Evolutionary conservation across 1,139 yeast species (phyloP).

Genomic region (Yamadazyma spencermartinsiae): DNA sequence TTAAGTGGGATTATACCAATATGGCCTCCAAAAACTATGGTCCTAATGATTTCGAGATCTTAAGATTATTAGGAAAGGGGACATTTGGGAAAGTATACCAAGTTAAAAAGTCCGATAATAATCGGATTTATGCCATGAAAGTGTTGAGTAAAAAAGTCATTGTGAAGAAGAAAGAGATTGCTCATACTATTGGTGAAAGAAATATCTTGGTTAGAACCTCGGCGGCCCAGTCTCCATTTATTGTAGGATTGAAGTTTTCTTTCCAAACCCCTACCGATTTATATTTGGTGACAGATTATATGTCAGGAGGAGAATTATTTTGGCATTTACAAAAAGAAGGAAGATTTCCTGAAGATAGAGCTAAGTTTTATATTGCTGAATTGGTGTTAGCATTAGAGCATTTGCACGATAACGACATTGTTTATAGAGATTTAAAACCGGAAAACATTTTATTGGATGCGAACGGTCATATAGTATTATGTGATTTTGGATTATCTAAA

Average conservation of each 20-base stretch:
- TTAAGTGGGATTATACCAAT: conserved; percentile 71
- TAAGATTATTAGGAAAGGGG: conserved; percentile 89
- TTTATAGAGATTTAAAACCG: conserved; percentile 92
- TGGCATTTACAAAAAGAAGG: conserved; percentile 98
- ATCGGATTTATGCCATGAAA: conserved; percentile 94
- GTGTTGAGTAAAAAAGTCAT: conserved; percentile 90
- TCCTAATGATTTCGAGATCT: conserved; percentile 90
- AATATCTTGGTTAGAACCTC: conserved; percentile 88
- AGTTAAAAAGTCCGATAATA: conserved; percentile 85
- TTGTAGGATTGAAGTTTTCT: conserved; percentile 91
- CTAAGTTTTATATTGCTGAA: conserved; percentile 95
- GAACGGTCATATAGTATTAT: conserved; percentile 92
- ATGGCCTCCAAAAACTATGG: conserved; percentile 76
- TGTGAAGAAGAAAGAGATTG: conserved; percentile 94
- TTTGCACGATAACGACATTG: conserved; percentile 88
- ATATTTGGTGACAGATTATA: conserved; percentile 91
- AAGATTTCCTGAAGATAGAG: conserved; percentile 86
- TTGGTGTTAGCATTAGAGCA: conserved; percentile 88
- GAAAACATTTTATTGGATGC: conserved; percentile 93
- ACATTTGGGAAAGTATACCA: conserved; percentile 98
- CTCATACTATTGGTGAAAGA: conserved; percentile 96
- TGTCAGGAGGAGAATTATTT: conserved; percentile 97
- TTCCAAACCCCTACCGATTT: conserved; percentile 93
- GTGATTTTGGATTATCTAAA: conserved; percentile 95
- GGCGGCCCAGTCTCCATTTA: conserved; percentile 82